A percentile compares a stretch with the other conserved stretches of the same genome.
These are phyloP conservation scores for Aspergillus saccharolyticus DNA, from an alignment of 495 filamentous ascomycete genomes.

Conservation along the genomic window DNA sequence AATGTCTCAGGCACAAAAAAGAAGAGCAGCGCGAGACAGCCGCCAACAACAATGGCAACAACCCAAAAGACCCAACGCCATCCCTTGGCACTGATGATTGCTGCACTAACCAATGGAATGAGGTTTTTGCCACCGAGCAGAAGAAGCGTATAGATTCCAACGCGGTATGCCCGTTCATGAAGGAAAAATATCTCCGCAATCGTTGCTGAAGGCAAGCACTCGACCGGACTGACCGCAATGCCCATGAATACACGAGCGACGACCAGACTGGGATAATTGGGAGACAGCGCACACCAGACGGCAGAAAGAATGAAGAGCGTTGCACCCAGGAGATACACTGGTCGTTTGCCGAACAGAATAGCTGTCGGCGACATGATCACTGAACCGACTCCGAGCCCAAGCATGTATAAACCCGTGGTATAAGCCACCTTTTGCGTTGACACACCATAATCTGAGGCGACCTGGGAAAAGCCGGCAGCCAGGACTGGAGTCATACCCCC, in stretches of 20 bases:
- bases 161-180: slow-evolving; percentile 87
- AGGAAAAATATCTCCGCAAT: slow-evolving; percentile 97
- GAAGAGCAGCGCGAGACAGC: slow-evolving; percentile 69
- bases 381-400: slow-evolving; percentile 83
- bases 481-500: slow-evolving; percentile 90
- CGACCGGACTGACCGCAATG: slow-evolving; percentile 83
- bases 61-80: slow-evolving; percentile 98
- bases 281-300: slow-evolving; percentile 82
- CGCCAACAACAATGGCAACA: slow-evolving; percentile 77
- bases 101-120: slow-evolving; percentile 82
- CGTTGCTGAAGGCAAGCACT: slow-evolving; percentile 89
- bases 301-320: slow-evolving; percentile 70
- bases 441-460: slow-evolving; percentile 67
- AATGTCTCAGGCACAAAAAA: slow-evolving; percentile 95
- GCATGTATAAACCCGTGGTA: slow-evolving; percentile 93
- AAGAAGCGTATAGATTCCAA: slow-evolving; percentile 92
- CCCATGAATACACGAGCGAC: slow-evolving; percentile 83
- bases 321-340: slow-evolving; percentile 79
- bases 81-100: slow-evolving; percentile 66
- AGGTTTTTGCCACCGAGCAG: slow-evolving; percentile 91
- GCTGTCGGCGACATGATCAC: slow-evolving; percentile 85
- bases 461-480: slow-evolving; percentile 83
- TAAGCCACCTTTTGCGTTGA: slow-evolving; percentile 71
- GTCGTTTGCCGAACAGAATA: slow-evolving; percentile 85
- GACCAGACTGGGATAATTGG: slow-evolving; percentile 73